Evolutionary conservation across 1,284 basidiomycete species (phyloP).

Genomic region (Cerioporus squamosus): DNA sequence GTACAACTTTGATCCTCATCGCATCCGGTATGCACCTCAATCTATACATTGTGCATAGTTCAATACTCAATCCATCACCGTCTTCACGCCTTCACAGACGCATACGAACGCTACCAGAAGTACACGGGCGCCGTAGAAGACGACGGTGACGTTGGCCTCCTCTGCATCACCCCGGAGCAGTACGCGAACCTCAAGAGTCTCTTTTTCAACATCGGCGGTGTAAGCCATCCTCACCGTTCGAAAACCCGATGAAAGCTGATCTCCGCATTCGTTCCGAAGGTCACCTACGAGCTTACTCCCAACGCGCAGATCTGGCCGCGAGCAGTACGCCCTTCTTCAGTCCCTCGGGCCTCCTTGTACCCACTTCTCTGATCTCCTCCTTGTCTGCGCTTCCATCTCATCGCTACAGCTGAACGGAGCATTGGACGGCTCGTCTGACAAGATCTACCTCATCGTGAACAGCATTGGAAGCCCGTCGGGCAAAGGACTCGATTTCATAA

Average conservation of each 20-base stretch:
- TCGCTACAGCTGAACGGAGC: slow-evolving; percentile 30
- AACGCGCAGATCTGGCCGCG: slow-evolving; percentile 31
- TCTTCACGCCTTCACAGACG: slow-evolving; percentile 37
- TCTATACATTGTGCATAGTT: neutral
- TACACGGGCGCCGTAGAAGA: slow-evolving; percentile 56
- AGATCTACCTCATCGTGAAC: slow-evolving; percentile 35
- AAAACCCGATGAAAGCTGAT: neutral
- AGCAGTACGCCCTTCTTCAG: slow-evolving; percentile 9
- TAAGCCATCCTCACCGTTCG: slow-evolving; percentile 23
- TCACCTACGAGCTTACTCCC: slow-evolving; percentile 18
- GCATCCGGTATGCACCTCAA: slow-evolving; percentile 33
- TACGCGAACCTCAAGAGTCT: slow-evolving; percentile 55
- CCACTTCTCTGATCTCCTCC: slow-evolving; percentile 13
- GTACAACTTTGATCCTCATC: slow-evolving; percentile 40
- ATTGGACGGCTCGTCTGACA: slow-evolving; percentile 30
- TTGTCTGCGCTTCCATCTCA: no score
- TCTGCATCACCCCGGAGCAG: slow-evolving; percentile 54
- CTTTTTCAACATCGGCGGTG: slow-evolving; percentile 52
- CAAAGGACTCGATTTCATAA: slow-evolving; percentile 37
- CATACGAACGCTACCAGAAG: slow-evolving; percentile 49
- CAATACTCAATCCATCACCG: neutral
- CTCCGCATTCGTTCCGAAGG: slow-evolving; percentile 4
- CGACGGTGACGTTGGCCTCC: slow-evolving; percentile 51
- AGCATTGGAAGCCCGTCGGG: slow-evolving; percentile 25
- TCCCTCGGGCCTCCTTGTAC: slow-evolving; percentile 28